Evolutionary conservation across 352 stramenopile genomes (phyloP).

Genomic region (Phytophthora pistaciae): DNA sequence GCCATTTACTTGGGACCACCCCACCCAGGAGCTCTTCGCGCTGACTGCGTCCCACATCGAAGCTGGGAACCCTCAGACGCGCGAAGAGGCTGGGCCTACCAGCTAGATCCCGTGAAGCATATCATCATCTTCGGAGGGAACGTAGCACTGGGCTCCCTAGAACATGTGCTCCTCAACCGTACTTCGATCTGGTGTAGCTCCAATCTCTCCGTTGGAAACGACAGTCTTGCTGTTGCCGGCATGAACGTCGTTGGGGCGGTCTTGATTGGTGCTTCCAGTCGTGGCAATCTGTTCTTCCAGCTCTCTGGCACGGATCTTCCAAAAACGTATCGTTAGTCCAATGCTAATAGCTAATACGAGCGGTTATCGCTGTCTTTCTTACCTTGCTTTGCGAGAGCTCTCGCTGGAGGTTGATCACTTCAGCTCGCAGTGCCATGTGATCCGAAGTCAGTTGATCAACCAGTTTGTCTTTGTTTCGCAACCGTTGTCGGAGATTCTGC

Average conservation of each 20-base stretch:
- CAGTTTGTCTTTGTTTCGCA: conserved; percentile 87
- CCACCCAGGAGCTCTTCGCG: conserved; percentile 4
- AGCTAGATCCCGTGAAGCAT: conserved; percentile 4
- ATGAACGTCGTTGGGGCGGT: conserved; percentile 3
- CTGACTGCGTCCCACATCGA: conserved; percentile 21
- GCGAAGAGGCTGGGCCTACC: conserved; percentile 9
- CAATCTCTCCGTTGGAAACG: conserved; percentile 19
- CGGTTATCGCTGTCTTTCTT: not conserved
- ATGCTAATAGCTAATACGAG: not conserved
- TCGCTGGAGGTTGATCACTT: conserved; percentile 69
- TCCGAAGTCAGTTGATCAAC: conserved; percentile 85
- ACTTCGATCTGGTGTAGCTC: conserved; percentile 15
- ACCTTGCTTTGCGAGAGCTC: conserved; percentile 76
- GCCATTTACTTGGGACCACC: conserved; percentile 14
- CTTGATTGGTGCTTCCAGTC: conserved; percentile 7
- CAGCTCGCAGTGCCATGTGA: conserved; percentile 60
- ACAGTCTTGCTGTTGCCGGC: conserved; percentile 21
- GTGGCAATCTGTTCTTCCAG: conserved; percentile 39
- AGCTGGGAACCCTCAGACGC: conserved; percentile 18
- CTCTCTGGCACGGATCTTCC: conserved; percentile 43
- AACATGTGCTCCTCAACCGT: conserved; percentile 25
- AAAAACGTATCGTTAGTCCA: not conserved
- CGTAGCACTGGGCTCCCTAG: conserved; percentile 6
- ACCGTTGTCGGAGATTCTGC: conserved; percentile 82
- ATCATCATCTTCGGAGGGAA: conserved; percentile 7